Base-by-base conservation (phyloP, 192 early-diverging fungal species). In the Chytriomyces sp. region DNA sequence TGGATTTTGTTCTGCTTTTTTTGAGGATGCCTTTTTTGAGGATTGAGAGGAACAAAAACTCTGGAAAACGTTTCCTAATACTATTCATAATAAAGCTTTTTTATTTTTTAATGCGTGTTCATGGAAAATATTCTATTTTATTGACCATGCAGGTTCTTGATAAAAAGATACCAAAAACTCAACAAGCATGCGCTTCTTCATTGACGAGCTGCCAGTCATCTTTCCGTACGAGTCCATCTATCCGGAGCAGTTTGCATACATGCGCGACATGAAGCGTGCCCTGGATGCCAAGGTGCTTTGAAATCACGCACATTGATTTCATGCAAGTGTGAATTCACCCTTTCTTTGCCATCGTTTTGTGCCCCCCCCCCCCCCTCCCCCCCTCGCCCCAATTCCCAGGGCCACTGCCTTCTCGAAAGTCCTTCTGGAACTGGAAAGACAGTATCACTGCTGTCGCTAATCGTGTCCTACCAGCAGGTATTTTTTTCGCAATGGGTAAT, bases 171-270 rank as follows among this genome's bases (percentile, higher is more conserved):
- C 63, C n/a, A 35, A 26, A 26, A 13, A 59, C 20, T 59, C 18
- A 1, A 59, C 20, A n/a, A n/a, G n/a, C 26, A 79, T 79, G 78
- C 92, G 88, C 71, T 95, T 97, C 82, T 67, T 86, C 59, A 88
- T 97, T 67, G 94, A 94, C 76, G 93, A 88, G 50, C 91, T 99
- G 8, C 91, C 92, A n/a, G 91, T 99, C 70, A 86, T 95, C 71
- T 99, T 99, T 80, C 98, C 98, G 5, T 99, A 99, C 82, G 95
- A 98, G 81, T 95, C 93, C 86, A 98, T 99, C 74, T 99, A 99
- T 78, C 98, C 98, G 3, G 98, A 99, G 76, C 98, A 99, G 77
- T 98, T 95, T 90, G 89, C 92, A 18, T 98, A 99, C 85, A 99
- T 99, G 98, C 88, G 91, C 63, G 95, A 94, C 74, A 86, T 99